Evolutionary conservation across 2,329 filamentous ascomycete genomes (phyloP), one percentile per base, ranked within the genome.

Genomic region (Ophiostoma montium): DNA sequence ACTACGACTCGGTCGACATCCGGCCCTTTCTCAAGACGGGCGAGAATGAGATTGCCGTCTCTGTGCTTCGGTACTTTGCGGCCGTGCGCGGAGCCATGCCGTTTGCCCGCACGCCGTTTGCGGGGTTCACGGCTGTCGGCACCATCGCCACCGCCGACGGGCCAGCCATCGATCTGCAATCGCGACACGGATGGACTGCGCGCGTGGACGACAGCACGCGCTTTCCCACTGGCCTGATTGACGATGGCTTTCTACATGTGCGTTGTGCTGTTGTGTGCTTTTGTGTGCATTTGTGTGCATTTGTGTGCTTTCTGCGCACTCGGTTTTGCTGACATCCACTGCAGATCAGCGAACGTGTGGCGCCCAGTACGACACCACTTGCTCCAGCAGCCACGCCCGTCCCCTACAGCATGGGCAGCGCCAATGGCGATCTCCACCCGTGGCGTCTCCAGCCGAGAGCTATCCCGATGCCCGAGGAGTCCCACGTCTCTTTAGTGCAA

Each of bases 181-280:
- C 55, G 3, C 31, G 52, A 6, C 7, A 42, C 6, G 52, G 49
- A 6, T 65, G 62, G 62, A 33, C 48, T 38, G 57, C 54, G 5
- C 53, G 55, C 15, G 49, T 59, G 1, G 56, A 63, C 46, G 48
- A 57, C n/a, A 55, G 50, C 46, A 56, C 57, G 3, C 16, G 38
- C 2, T 61, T 62, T 43, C 60, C 59, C 2, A 59, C 50, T 2
- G 62, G 59, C 10, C 47, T 60, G 10, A 48, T 59, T 1, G 64
- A 68, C 23, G 66, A 69, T 53, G 61, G 59, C 1, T 69, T 69
- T 52, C 58, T 69, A 3, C 65, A 69, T 57, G 63, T 67, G 54
- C 57, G 59, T 35, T 19, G 7, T 3, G 3, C n/a, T 33, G 31
- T 15, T 11, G 21, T 18, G 1, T 4, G 10, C n/a, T 10, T 27